Base-by-base conservation (phyloP, 2,329 filamentous ascomycete species). In the Lasiodiplodia theobromae region DNA sequence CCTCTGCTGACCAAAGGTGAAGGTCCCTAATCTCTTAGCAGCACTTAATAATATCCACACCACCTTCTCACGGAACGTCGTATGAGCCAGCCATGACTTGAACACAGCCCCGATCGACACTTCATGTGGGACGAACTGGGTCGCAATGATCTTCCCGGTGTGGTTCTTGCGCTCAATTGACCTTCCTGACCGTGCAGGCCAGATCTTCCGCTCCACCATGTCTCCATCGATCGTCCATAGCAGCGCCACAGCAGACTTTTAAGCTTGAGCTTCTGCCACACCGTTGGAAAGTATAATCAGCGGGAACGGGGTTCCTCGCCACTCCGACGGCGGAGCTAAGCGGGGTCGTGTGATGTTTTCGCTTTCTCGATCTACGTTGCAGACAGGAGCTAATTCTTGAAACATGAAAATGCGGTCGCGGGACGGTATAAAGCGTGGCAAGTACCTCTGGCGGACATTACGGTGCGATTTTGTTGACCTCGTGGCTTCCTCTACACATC, bases 111-210 rank as follows among this genome's bases (percentile, higher is more conserved):
- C 58, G 58, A 63, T 44, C 58, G 58, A 63, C 58, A 52, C 37
- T 52, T 63, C 44, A n/a, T 23, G 58, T 63, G 58, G 58, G 44
- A 63, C 58, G 49, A 11, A 12, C 18, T 31, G 44, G 25, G 44
- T 34, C 28, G 23, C 38, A 44, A 51, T 47, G 58, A 62, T 62
- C 57, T 60, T 21, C 40, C 53, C 37, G 7, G 56, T 23, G 40
- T 62, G 57, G 57, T 62, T 62, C 57, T 34, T 62, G 57, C 56
- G 56, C 57, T 21, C 44, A 63, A 63, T 4, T 51, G 44, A 63
- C 40, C 38, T 44, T 21, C 28, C 11, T 34, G 28, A 25, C 18
- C 44, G 58, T 52, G 34, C 40, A 63, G 44, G 23, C 44, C 58
- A 63, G 44, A 18, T 34, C 31, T 63, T 8, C 23, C 51, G 51